Evolutionary conservation across 768 basidiomycete species (phyloP), one percentile per base, ranked within the genome.

Genomic region (Tylopilus plumbeoviolaceoides): DNA sequence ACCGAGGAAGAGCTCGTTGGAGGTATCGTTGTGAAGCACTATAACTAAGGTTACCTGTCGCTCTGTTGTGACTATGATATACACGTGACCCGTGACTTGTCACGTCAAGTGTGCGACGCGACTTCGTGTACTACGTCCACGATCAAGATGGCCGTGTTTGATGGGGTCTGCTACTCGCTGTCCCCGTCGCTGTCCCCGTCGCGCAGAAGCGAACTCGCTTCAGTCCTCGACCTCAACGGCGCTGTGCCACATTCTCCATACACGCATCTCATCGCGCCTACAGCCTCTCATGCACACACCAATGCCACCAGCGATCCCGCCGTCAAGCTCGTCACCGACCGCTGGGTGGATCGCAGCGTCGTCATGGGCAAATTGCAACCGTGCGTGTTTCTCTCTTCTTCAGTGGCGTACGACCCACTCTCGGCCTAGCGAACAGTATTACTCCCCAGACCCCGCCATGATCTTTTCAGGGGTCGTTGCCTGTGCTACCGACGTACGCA

Each of bases 381-480:
- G 80, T 85, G 53, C 42, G 83, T 73, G n/a, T 23, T 25, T 71
- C 31, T 8, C 36, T 15, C 21, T 36, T 15, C 44, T 38, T 14
- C 21, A 18, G 23, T 50, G n/a, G 4, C 42, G 38, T 8, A 45
- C 48, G 14, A 51, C 59, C 33, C 38, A 23, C 53, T 33, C 54
- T 21, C 8, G 28, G 3, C 49, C 33, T 38, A 84, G 82, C 21
- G 64, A 82, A 7, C 67, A 78, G 23, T 81, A 74, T 63, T 94
- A 84, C 71, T 94, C 91, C 2, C 75, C 89, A 3, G 84, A 92
- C 65, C 88, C 89, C 0, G 66, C 77, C 1, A 81, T 83, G 75
- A 77, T 93, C 44, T 95, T 95, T 71, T 94, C 91, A 7, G 89
- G 89, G 2, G 75, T 94, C 18, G 79, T 87, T 10, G 88, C 84